phyloP scores from a whole-genome alignment of 257 asterid species.

The Echites panduratus region DNA sequence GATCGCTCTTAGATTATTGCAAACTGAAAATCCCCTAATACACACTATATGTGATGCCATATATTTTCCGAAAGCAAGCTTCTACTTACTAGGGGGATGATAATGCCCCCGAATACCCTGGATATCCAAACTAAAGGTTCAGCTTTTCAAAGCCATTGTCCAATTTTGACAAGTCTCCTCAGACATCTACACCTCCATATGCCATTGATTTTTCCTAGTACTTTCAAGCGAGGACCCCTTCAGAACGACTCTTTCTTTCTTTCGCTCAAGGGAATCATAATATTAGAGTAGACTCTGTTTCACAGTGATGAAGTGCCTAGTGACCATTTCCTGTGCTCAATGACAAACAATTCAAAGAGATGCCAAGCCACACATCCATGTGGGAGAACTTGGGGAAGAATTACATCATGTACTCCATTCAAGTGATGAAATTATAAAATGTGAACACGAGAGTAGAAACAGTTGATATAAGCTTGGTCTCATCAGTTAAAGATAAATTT shows the following conservation, averaged over 20 bases:
- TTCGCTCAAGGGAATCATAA: not conserved
- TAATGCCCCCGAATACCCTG: not conserved
- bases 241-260: not conserved
- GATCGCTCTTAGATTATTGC: not conserved
- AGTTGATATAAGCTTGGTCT: not conserved
- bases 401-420: not conserved
- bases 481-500: not conserved
- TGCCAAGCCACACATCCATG: not conserved
- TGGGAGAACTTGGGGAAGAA: not conserved
- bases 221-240: not conserved
- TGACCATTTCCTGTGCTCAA: not conserved
- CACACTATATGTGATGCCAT: not conserved
- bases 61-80: not conserved
- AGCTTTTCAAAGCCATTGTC: not conserved
- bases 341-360: not conserved
- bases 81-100: not conserved
- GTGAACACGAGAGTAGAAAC: not conserved
- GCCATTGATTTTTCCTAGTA: constrained; percentile 1
- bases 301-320: not conserved
- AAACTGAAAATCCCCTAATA: too few relatives aligned
- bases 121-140: not conserved
- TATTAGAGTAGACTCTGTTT: not conserved
- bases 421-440: not conserved
- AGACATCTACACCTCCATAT: not conserved
- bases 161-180: not conserved